Conservation (phyloP, 129 eudicot genomes). For the Cynara cardunculus region DNA sequence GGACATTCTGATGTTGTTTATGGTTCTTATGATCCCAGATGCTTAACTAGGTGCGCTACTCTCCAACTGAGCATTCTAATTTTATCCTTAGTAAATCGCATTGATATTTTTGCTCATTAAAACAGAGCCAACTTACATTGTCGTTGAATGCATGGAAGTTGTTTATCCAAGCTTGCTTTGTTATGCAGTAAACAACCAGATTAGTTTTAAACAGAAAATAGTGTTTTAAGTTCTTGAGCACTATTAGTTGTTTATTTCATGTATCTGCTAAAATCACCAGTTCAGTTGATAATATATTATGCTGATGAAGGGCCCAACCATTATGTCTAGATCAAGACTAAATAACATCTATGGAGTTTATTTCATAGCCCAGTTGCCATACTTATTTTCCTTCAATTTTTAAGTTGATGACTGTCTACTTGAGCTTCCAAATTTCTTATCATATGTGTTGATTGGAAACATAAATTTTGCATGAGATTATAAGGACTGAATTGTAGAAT, state of each 20-base stretch:
- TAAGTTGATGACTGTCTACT: neutral
- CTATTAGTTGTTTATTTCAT: neutral
- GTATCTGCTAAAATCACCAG: neutral
- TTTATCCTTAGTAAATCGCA: neutral
- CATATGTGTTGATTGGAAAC: neutral
- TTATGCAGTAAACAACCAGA: neutral
- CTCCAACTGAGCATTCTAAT: neutral
- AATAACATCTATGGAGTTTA: neutral
- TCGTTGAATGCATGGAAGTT: neutral
- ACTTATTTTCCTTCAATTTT: neutral
- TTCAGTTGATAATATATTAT: neutral
- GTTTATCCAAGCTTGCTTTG: neutral
- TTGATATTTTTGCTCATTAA: neutral
- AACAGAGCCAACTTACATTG: neutral
- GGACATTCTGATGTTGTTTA: constrained; percentile 88
- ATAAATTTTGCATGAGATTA: neutral
- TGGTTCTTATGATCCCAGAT: constrained; percentile 68
- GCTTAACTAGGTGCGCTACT: constrained; percentile 52
- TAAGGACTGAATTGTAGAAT: neutral
- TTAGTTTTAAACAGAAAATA: too few species aligned
- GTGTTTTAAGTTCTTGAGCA: neutral
- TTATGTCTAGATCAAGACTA: neutral
- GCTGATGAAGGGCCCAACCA: neutral
- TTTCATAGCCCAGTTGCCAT: neutral
- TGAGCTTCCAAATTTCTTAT: neutral